Conservation (phyloP, 2,329 filamentous ascomycete genomes). For the Pestalotiopsis fici region DNA sequence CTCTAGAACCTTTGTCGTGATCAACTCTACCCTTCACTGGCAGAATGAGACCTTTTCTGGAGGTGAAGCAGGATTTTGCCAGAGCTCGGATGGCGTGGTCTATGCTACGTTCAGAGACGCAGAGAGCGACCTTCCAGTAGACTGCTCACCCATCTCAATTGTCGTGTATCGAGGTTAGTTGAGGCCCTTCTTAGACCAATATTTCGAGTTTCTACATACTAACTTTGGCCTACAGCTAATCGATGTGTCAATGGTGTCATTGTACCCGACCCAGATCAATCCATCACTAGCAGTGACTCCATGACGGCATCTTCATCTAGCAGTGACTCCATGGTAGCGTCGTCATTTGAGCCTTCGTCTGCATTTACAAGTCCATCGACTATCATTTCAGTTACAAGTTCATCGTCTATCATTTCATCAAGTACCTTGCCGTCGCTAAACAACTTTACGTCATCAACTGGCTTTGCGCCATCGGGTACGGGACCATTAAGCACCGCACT, state of each 20-base stretch:
- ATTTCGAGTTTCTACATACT: neutral
- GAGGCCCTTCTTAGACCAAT: neutral
- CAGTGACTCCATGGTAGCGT: too few relatives aligned
- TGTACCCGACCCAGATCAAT: neutral
- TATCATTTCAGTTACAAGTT: too few relatives aligned
- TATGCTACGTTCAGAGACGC: neutral
- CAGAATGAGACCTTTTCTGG: neutral
- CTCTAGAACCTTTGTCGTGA: neutral
- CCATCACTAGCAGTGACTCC: too few relatives aligned
- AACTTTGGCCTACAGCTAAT: neutral
- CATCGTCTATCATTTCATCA: too few relatives aligned
- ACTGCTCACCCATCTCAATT: neutral
- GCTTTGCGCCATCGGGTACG: too few relatives aligned
- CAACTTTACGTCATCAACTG: too few relatives aligned
- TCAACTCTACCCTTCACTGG: neutral
- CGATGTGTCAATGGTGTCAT: neutral
- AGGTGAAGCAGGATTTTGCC: neutral
- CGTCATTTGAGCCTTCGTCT: too few relatives aligned
- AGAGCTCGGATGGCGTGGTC: neutral
- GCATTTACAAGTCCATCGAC: too few relatives aligned
- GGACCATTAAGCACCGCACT: too few relatives aligned
- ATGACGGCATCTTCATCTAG: too few relatives aligned
- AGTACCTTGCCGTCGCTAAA: too few relatives aligned
- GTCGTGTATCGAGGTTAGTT: neutral
- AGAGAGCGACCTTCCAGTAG: neutral